phyloP scores from a whole-genome alignment of 1,284 basidiomycete species.

The Puccinia polysora region DNA sequence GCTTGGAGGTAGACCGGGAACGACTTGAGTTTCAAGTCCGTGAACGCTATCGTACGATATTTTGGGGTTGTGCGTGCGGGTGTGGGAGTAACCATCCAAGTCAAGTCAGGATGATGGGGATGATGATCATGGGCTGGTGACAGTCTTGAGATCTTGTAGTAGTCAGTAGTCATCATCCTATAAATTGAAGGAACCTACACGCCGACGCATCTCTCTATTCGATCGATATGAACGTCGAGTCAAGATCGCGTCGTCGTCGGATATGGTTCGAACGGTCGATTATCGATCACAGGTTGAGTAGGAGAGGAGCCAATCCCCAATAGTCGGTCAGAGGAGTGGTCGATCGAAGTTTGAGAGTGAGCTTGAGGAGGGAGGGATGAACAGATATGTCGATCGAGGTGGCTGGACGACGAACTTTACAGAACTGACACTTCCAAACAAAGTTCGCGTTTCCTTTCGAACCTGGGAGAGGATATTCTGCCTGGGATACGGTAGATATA shows the following conservation, averaged over 20 bases:
- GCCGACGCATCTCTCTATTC: slow-evolving; percentile 40
- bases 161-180: neutral
- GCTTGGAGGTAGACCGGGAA: slow-evolving; percentile 1
- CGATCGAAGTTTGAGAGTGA: neutral
- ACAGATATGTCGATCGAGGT: too few relatives aligned
- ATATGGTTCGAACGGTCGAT: neutral
- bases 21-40: neutral
- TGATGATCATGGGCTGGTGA: too few relatives aligned
- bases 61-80: neutral
- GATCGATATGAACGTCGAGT: neutral
- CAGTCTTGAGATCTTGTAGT: neutral
- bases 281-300: neutral
- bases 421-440: slow-evolving; percentile 36
- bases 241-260: neutral
- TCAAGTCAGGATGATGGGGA: too few relatives aligned
- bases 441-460: slow-evolving; percentile 33
- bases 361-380: neutral
- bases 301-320: neutral
- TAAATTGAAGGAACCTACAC: too few relatives aligned
- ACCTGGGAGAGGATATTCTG: slow-evolving; percentile 27
- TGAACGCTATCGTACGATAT: slow-evolving; percentile 9
- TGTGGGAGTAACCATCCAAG: neutral
- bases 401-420: slow-evolving; percentile 3
- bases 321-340: too few relatives aligned
- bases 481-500: neutral